Percentiles rank a stretch among this genome's conserved stretches.
These are phyloP conservation scores for Amauroascus verrucosus DNA, from an alignment of 2,329 filamentous ascomycete species.

Conservation along the genomic window DNA sequence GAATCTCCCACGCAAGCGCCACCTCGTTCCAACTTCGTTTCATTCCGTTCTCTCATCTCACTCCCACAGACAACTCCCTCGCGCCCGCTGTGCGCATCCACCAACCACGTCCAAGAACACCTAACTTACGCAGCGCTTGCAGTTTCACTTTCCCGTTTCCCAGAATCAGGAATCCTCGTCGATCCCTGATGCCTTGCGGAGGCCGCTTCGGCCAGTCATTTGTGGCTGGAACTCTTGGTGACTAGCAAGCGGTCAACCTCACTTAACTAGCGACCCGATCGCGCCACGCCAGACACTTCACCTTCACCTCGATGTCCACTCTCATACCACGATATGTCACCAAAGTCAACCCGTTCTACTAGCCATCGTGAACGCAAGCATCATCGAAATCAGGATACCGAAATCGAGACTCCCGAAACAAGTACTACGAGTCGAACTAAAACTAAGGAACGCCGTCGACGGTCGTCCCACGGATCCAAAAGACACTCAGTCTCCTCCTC, in stretches of 20 bases:
- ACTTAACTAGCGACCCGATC: neutral
- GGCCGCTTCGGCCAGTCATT: slow-evolving; percentile 9
- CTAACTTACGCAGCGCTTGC: neutral
- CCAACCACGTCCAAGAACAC: slow-evolving; percentile 2
- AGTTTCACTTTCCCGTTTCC: neutral
- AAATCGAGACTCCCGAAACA: slow-evolving; percentile 6
- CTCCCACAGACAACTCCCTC: too few species aligned
- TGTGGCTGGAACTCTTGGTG: slow-evolving; percentile 8
- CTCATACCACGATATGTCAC: slow-evolving; percentile 23
- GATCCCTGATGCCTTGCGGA: slow-evolving; percentile 13
- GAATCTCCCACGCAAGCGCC: slow-evolving; percentile 1
- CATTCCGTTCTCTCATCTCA: neutral
- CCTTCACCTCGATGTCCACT: slow-evolving; percentile 2
- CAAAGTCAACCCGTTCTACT: slow-evolving; percentile 30
- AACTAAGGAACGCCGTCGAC: slow-evolving; percentile 20
- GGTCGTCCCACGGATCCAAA: slow-evolving; percentile 23
- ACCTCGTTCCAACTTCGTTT: slow-evolving; percentile 1
- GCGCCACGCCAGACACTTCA: slow-evolving; percentile 19
- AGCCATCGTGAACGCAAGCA: slow-evolving; percentile 26
- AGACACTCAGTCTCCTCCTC: slow-evolving; percentile 11
- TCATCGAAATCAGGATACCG: slow-evolving; percentile 21
- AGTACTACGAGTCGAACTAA: slow-evolving; percentile 7
- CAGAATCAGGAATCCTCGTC: neutral
- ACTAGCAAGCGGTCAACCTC: neutral
- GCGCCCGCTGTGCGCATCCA: too few species aligned